Evolutionary conservation across 805 yeast species (phyloP), one percentile per base, ranked within the genome.

Genomic region (Wickerhamiella kazuoi): DNA sequence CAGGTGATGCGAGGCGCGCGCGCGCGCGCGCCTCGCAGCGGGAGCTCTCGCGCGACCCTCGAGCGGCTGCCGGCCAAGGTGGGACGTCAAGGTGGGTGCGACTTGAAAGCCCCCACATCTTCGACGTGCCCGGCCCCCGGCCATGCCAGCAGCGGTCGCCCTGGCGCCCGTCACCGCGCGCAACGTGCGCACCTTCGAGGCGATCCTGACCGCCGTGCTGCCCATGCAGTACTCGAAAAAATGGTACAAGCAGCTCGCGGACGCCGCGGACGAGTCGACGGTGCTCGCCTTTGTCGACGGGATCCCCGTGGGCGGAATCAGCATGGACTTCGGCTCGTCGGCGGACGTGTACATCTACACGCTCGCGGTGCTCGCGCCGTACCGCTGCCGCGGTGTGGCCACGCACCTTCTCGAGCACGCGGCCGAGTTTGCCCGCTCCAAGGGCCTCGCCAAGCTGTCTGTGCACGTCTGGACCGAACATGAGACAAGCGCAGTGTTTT

Each of bases 401-500:
- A 32, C 20, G 4, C 21, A 17, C 28, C 29, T 40, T 21, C 19
- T 37, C 15, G 23, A 30, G 9, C 20, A 21, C 13, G 38, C 34
- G n/a, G 13, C 15, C n/a, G 21, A 29, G 13, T 14, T 16, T 2
- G 34, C 34, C 5, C 20, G 8, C 8, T 13, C 13, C 2, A 16
- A 26, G 11, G 31, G 35, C 3, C 23, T 33, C n/a, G n/a, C 30
- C 3, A 13, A 4, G 13, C 29, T 36, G 13, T 16, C 26, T 13
- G 35, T 33, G 2, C 36, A 40, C 30, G 39, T 40, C 4, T 40
- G 42, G 42, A 21, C 17, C n/a, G 33, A 33, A 4, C 26, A 36
- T 26, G 26, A 14, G 16, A 16, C 11, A 3, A 36, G 34, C 18
- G 17, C 28, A 5, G 15, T 30, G 21, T 40, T 36, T 21, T 40